phyloP scores from a whole-genome alignment of 306 rosid genomes.

The Cotoneaster glaucophyllus region DNA sequence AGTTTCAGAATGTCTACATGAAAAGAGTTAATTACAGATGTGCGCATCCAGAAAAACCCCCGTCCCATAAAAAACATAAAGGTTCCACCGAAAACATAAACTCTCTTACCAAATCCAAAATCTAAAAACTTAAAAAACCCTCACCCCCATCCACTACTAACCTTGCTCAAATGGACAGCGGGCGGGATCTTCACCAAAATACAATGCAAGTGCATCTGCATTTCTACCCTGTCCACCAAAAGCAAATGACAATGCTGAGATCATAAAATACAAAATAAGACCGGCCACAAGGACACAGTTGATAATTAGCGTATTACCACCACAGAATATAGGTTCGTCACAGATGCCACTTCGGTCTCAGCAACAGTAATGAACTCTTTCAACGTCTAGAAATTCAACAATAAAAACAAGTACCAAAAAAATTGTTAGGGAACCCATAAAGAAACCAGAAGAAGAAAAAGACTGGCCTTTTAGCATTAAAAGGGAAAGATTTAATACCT shows the following conservation, averaged over 20 bases:
- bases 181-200: constrained; percentile 94
- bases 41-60: not conserved
- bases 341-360: constrained; percentile 74
- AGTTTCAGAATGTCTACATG: constrained; percentile 11
- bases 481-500: constrained; percentile 41
- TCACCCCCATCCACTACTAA: constrained; percentile 22
- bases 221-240: constrained; percentile 76
- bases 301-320: constrained; percentile 56
- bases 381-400: constrained; percentile 51
- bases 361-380: constrained; percentile 62
- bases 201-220: constrained; percentile 87
- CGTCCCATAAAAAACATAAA: not conserved
- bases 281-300: constrained; percentile 12
- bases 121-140: not conserved
- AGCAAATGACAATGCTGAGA: constrained; percentile 10
- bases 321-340: constrained; percentile 61
- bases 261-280: constrained; percentile 12
- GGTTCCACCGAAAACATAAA: not conserved
- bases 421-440: constrained; percentile 9
- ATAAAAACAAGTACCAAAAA: constrained; percentile 3
- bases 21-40: not conserved
- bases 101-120: not conserved
- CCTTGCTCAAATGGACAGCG: constrained; percentile 95
- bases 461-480: not conserved
- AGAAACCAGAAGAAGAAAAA: not conserved